phyloP scores from a whole-genome alignment of 257 asterid species.

The Galeopsis tetrahit region DNA sequence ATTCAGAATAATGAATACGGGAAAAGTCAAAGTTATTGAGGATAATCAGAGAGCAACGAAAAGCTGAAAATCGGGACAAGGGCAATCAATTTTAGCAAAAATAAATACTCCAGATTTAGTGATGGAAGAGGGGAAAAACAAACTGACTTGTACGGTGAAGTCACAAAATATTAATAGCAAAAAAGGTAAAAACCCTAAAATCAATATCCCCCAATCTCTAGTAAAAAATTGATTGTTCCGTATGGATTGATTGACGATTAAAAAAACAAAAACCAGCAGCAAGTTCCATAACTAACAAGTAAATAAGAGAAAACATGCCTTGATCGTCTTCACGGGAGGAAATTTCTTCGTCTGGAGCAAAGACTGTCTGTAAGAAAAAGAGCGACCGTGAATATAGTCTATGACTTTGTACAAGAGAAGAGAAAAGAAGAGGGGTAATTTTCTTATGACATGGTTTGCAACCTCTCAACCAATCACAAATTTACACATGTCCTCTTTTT shows the following conservation, averaged over 20 bases:
- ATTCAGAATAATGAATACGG: background rate
- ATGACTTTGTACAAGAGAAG: no score
- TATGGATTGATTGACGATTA: background rate
- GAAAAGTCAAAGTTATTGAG: constrained; percentile 17
- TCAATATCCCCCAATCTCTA: constrained; percentile 18
- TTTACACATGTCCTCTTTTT: constrained; percentile 20
- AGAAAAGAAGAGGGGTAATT: constrained; percentile 1
- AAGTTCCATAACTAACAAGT: background rate
- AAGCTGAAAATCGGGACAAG: background rate
- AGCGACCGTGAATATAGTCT: no score
- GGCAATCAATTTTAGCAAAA: constrained; percentile 25
- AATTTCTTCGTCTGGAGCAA: constrained; percentile 25
- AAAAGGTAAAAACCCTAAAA: constrained; percentile 21
- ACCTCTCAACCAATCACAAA: constrained; percentile 29
- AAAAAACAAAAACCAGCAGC: background rate
- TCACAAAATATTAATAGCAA: background rate
- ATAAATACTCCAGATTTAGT: background rate
- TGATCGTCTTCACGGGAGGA: constrained; percentile 24
- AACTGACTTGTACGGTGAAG: background rate
- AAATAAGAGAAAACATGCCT: constrained; percentile 28
- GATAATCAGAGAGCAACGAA: constrained; percentile 4
- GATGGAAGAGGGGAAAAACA: background rate
- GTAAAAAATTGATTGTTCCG: background rate
- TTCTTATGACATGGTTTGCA: constrained; percentile 39
- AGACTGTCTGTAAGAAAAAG: constrained; percentile 4